These are phyloP conservation scores for Carex arenaria DNA, from an alignment of 202 grass and related monocot genomes.

Conservation along the genomic window DNA sequence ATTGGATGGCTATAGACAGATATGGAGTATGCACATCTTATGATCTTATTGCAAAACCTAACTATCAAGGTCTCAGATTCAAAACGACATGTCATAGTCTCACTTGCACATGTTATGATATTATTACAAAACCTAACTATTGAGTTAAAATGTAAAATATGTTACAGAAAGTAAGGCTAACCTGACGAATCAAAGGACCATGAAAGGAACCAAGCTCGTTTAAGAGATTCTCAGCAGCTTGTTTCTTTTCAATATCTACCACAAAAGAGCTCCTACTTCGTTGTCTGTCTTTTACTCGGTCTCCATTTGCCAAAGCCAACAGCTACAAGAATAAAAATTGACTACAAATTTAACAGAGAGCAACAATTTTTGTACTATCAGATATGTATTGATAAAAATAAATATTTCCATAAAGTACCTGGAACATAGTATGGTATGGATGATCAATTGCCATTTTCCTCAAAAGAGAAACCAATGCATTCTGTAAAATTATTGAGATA, in stretches of 20 bases:
- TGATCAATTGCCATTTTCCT: slow-evolving; percentile 97
- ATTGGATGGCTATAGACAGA: neutral
- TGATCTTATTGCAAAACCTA: neutral
- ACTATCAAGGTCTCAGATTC: neutral
- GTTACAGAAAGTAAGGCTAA: slow-evolving; percentile 21
- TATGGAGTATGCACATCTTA: neutral
- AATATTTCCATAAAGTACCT: slow-evolving; percentile 38
- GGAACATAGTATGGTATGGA: slow-evolving; percentile 96
- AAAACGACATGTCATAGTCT: neutral
- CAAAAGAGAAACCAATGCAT: slow-evolving; percentile 78
- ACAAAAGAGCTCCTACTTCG: slow-evolving; percentile 85
- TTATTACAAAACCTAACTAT: neutral
- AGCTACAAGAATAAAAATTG: slow-evolving; percentile 49
- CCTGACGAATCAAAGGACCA: slow-evolving; percentile 84
- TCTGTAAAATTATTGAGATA: slow-evolving; percentile 34
- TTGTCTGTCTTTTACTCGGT: slow-evolving; percentile 97
- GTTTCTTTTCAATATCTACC: slow-evolving; percentile 96
- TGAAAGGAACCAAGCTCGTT: slow-evolving; percentile 73
- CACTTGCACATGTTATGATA: neutral
- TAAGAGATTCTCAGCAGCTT: slow-evolving; percentile 89
- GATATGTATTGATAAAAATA: neutral
- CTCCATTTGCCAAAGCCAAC: slow-evolving; percentile 90
- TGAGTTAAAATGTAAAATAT: neutral
- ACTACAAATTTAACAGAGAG: slow-evolving; percentile 12
- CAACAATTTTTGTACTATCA: neutral